A percentile compares a stretch with the other conserved stretches of the same genome.
Evolutionary conservation across 2,329 filamentous ascomycete species (phyloP).

Genomic region (Fusarium hostae): DNA sequence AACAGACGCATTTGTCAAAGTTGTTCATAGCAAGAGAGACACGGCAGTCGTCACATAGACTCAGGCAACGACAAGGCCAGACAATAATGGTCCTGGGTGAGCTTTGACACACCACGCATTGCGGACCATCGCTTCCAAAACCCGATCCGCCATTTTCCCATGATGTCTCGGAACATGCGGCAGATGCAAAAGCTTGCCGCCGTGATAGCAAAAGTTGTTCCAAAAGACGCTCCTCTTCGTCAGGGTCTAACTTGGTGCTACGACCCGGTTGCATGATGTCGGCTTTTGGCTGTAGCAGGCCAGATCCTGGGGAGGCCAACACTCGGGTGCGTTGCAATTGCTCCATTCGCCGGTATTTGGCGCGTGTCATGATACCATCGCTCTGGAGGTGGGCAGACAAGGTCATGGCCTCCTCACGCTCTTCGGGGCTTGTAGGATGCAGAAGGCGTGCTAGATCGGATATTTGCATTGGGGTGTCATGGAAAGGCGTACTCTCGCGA

Average conservation of each 20-base stretch:
- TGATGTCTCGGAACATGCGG: constrained; percentile 46
- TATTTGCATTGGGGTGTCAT: constrained; percentile 72
- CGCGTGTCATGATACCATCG: constrained; percentile 81
- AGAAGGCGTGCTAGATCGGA: constrained; percentile 81
- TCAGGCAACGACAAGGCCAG: constrained; percentile 96
- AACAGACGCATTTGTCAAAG: constrained; percentile 96
- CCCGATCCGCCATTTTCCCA: constrained; percentile 80
- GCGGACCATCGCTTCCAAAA: constrained; percentile 76
- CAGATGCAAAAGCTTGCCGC: constrained; percentile 47
- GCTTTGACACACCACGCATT: constrained; percentile 93
- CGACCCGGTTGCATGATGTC: constrained; percentile 28
- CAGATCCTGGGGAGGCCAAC: constrained; percentile 49
- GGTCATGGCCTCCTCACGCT: constrained; percentile 82
- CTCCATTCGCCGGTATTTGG: constrained; percentile 75
- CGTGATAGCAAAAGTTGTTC: constrained; percentile 69
- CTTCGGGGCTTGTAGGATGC: constrained; percentile 80
- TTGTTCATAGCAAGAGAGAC: constrained; percentile 97
- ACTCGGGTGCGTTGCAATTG: constrained; percentile 77
- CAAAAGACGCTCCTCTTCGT: constrained; percentile 70
- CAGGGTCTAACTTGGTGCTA: constrained; percentile 59
- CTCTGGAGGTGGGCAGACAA: constrained; percentile 82
- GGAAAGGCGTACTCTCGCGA: constrained; percentile 66
- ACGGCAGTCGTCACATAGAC: constrained; percentile 93
- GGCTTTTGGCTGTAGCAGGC: constrained; percentile 27
- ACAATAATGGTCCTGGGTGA: constrained; percentile 88